These are phyloP conservation scores for Crassisporium funariophilum DNA, from an alignment of 768 basidiomycete species.

Conservation along the genomic window DNA sequence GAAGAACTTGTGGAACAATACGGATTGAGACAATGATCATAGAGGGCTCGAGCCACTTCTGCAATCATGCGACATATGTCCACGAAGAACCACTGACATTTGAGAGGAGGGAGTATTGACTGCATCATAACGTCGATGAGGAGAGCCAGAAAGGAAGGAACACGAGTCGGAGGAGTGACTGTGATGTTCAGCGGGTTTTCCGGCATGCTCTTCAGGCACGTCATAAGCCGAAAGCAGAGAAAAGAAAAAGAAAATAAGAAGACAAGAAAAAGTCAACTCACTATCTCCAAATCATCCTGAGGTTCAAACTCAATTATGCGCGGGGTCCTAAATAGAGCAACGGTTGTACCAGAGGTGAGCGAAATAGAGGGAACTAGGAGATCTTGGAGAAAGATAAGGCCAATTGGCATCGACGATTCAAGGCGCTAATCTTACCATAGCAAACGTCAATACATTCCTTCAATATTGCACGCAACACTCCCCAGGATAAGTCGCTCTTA, in stretches of 20 bases:
- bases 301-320: slow-evolving; percentile 33
- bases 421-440: slow-evolving; percentile 47
- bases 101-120: slow-evolving; percentile 42
- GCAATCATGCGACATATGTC: slow-evolving; percentile 48
- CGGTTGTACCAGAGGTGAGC: slow-evolving; percentile 36
- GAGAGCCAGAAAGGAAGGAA: slow-evolving; percentile 49
- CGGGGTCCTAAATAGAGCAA: slow-evolving; percentile 43
- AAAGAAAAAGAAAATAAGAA: not conserved
- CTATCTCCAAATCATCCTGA: slow-evolving; percentile 34
- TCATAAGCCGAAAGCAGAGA: slow-evolving; percentile 1
- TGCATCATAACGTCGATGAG: slow-evolving; percentile 46
- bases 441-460: slow-evolving; percentile 42
- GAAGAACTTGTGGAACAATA: slow-evolving; percentile 14
- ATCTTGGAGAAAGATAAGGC: slow-evolving; percentile 35
- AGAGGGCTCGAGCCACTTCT: slow-evolving; percentile 39
- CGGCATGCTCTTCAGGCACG: slow-evolving; percentile 34
- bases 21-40: slow-evolving; percentile 32
- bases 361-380: slow-evolving; percentile 34
- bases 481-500: slow-evolving; percentile 40
- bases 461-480: slow-evolving; percentile 41
- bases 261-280: slow-evolving; percentile 28
- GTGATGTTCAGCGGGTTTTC: slow-evolving; percentile 36
- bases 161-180: slow-evolving; percentile 39
- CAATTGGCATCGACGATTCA: too few species aligned
- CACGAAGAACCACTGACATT: slow-evolving; percentile 49